These are phyloP conservation scores for Umbelopsis ramanniana DNA, from an alignment of 192 early-diverging fungal species.

Conservation along the genomic window DNA sequence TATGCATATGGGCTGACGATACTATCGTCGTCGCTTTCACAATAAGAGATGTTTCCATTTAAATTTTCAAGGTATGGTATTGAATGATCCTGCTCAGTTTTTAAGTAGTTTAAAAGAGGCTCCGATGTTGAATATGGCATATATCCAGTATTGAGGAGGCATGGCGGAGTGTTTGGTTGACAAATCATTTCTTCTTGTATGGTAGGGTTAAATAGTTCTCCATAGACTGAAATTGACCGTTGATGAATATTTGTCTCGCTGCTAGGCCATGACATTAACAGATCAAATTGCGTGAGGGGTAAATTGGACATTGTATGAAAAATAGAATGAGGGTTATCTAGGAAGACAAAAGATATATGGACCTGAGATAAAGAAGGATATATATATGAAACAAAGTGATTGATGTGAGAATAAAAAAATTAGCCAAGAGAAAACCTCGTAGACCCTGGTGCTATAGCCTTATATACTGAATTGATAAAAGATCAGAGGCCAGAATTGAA, in stretches of 20 bases:
- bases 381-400: background rate
- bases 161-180: conserved; percentile 3
- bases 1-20: conserved; percentile 15
- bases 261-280: conserved; percentile 4
- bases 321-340: background rate
- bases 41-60: conserved; percentile 13
- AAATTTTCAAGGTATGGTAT: background rate
- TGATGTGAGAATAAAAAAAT: background rate
- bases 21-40: conserved; percentile 17
- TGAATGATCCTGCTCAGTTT: background rate
- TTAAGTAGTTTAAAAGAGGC: conserved; percentile 4
- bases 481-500: conserved; percentile 23
- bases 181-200: background rate
- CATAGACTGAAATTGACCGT: conserved; percentile 9
- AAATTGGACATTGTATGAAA: background rate
- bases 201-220: background rate
- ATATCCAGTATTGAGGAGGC: conserved; percentile 5
- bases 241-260: background rate
- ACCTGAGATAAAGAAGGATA: background rate
- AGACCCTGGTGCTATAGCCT: conserved; percentile 6
- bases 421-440: background rate
- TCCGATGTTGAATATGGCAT: conserved; percentile 16
- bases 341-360: background rate
- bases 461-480: conserved; percentile 13
- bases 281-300: background rate